Conservation (phyloP, 2,329 filamentous ascomycete species). For the Calonectria fujianensis region DNA sequence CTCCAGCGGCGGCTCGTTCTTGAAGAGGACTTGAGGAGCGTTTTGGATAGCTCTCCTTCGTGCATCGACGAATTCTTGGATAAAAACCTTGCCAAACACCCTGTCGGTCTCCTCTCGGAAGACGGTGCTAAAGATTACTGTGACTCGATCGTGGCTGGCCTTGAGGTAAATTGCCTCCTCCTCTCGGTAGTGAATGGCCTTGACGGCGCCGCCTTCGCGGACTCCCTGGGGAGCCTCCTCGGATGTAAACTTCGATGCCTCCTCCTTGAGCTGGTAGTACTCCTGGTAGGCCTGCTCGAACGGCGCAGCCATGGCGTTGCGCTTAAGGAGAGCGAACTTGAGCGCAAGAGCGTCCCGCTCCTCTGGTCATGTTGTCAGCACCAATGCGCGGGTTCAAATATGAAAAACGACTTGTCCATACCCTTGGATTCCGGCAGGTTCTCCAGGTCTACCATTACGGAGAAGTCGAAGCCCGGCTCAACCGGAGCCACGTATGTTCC, state of each 20-base stretch:
- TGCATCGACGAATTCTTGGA: slow-evolving; percentile 99
- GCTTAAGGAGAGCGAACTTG: slow-evolving; percentile 93
- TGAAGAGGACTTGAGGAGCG: slow-evolving; percentile 96
- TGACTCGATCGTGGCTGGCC: slow-evolving; percentile 96
- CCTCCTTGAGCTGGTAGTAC: slow-evolving; percentile 89
- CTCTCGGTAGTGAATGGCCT: slow-evolving; percentile 98
- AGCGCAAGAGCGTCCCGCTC: slow-evolving; percentile 89
- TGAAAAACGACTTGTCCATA: slow-evolving; percentile 57
- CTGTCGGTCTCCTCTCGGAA: slow-evolving; percentile 98
- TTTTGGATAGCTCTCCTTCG: slow-evolving; percentile 97
- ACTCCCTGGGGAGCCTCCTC: slow-evolving; percentile 96
- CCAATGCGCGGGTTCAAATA: not conserved
- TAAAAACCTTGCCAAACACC: slow-evolving; percentile 98
- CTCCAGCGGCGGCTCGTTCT: slow-evolving; percentile 95
- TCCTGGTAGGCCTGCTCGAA: slow-evolving; percentile 98
- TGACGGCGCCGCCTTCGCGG: slow-evolving; percentile 91
- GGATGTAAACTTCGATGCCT: slow-evolving; percentile 92
- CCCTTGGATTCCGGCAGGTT: slow-evolving; percentile 87
- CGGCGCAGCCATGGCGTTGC: slow-evolving; percentile 98
- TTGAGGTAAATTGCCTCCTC: slow-evolving; percentile 99
- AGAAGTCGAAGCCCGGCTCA: slow-evolving; percentile 97
- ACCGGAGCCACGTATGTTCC: slow-evolving; percentile 90
- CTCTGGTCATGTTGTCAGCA: slow-evolving; percentile 70
- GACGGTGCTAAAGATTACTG: slow-evolving; percentile 98
- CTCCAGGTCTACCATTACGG: slow-evolving; percentile 91